Conservation (phyloP, 176 grass and related monocot species). For the Avena eriantha region DNA sequence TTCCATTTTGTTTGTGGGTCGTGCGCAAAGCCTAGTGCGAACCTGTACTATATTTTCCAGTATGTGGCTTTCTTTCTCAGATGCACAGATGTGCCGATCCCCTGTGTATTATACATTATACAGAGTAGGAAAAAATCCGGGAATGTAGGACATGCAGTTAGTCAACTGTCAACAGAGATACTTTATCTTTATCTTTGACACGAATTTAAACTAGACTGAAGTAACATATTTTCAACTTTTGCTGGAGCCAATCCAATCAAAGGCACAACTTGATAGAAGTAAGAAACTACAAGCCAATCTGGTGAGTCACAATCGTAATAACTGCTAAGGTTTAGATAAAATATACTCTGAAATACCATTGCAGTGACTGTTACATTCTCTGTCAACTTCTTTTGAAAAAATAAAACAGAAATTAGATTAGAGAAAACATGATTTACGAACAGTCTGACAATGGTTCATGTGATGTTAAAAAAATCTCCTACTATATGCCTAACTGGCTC, state of each 20-base stretch:
- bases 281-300: neutral
- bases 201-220: neutral
- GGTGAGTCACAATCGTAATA: neutral
- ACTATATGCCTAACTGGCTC: constrained; percentile 17
- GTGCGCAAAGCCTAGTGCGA: neutral
- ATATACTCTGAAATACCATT: neutral
- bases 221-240: neutral
- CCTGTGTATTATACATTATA: constrained; percentile 2
- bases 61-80: constrained; percentile 17
- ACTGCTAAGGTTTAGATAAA: neutral
- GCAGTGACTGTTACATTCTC: neutral
- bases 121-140: neutral
- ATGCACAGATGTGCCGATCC: constrained; percentile 16
- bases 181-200: neutral
- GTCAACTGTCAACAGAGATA: no score
- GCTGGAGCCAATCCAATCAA: neutral
- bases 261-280: neutral
- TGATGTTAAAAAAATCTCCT: neutral
- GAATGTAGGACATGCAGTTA: constrained; percentile 3
- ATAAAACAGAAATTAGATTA: neutral
- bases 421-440: constrained; percentile 4
- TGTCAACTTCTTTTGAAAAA: neutral
- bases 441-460: neutral
- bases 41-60: neutral
- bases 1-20: neutral